Conservation (phyloP, 2,329 filamentous ascomycete species). For the Nigrospora oryzae region DNA sequence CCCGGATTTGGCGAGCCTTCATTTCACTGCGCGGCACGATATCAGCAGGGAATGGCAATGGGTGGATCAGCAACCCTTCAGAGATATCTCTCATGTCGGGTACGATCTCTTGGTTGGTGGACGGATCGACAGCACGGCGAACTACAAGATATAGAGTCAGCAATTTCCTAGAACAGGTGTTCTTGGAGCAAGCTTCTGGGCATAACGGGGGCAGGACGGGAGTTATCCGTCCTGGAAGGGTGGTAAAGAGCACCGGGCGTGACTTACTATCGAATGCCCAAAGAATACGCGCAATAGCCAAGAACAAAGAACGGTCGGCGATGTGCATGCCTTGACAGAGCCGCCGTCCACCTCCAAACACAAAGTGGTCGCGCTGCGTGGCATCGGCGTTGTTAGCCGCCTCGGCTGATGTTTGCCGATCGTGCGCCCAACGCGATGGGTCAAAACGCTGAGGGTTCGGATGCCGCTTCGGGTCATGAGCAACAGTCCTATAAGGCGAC, state of each 20-base stretch:
- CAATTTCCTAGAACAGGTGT: too few species aligned
- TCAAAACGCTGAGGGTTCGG: slow-evolving; percentile 29
- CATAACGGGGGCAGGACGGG: too few species aligned
- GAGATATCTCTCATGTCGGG: slow-evolving; percentile 5
- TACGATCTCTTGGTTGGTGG: slow-evolving; percentile 3
- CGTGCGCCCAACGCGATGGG: slow-evolving; percentile 19
- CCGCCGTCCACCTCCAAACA: slow-evolving; percentile 46
- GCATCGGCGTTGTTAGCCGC: slow-evolving; percentile 23
- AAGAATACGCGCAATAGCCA: slow-evolving; percentile 35
- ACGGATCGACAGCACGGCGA: background rate
- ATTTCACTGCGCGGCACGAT: slow-evolving; percentile 6
- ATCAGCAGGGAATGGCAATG: slow-evolving; percentile 5
- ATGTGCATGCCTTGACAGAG: slow-evolving; percentile 50
- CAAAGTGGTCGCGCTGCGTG: slow-evolving; percentile 40
- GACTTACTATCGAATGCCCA: slow-evolving; percentile 37
- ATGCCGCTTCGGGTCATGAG: slow-evolving; percentile 31
- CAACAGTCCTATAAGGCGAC: slow-evolving; percentile 24
- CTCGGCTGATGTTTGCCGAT: slow-evolving; percentile 14
- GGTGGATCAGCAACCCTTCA: slow-evolving; percentile 5
- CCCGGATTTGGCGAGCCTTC: slow-evolving; percentile 3
- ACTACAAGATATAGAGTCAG: too few species aligned
- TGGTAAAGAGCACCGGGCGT: too few species aligned
- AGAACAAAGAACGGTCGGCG: slow-evolving; percentile 37
- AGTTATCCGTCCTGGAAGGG: too few species aligned
- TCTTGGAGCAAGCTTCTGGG: too few species aligned